Conservation (phyloP, 768 basidiomycete genomes). For the Lactifluus volemus region DNA sequence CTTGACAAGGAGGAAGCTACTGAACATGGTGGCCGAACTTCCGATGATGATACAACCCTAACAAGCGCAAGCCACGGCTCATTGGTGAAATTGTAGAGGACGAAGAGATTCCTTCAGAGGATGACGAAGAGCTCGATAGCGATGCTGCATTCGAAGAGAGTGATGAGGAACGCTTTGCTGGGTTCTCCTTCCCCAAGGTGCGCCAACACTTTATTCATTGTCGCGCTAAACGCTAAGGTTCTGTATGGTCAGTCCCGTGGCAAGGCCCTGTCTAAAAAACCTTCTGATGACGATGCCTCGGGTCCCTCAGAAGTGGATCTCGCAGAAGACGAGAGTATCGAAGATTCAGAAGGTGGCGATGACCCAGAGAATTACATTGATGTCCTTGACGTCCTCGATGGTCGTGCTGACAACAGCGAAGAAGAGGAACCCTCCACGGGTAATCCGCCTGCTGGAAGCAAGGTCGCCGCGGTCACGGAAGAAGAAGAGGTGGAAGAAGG, state of each 20-base stretch:
- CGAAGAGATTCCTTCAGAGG: constrained; percentile 37
- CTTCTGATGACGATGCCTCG: background rate
- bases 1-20: constrained; percentile 49
- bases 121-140: constrained; percentile 82
- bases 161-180: constrained; percentile 71
- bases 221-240: background rate
- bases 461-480: background rate
- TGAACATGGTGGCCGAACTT: constrained; percentile 18
- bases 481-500: constrained; percentile 27
- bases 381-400: constrained; percentile 23
- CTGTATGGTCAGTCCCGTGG: background rate
- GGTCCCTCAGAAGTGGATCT: constrained; percentile 22
- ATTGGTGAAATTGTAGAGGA: constrained; percentile 35
- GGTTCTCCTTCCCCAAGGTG: constrained; percentile 40
- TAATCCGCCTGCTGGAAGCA: background rate
- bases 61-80: constrained; percentile 23
- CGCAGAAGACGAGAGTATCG: constrained; percentile 28
- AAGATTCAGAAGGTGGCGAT: constrained; percentile 30
- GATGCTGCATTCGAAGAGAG: constrained; percentile 79
- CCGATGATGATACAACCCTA: constrained; percentile 31
- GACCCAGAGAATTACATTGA: constrained; percentile 23
- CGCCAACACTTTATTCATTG: background rate
- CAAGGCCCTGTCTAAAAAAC: background rate
- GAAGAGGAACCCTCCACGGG: constrained; percentile 18
- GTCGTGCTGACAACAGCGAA: constrained; percentile 17